Conservation (phyloP, 148 eudicot genomes). For the Amaranthus hypochondriacus region DNA sequence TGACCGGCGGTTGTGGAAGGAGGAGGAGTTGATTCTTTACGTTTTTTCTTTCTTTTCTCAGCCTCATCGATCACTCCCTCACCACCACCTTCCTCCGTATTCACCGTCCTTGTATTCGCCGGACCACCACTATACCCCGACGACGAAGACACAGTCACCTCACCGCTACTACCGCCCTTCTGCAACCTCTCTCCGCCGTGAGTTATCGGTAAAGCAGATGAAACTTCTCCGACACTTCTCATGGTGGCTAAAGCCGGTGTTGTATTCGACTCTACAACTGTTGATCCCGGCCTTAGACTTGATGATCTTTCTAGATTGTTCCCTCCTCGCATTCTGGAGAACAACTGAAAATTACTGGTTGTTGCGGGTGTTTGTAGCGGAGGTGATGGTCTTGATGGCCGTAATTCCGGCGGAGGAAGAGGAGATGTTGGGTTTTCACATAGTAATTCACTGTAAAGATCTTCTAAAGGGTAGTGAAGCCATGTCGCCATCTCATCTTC, state of each 20-base stretch:
- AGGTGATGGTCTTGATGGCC: not conserved
- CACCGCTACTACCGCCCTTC: constrained; percentile 31
- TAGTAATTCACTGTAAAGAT: constrained; percentile 46
- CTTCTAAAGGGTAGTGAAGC: constrained; percentile 60
- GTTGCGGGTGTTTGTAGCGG: not conserved
- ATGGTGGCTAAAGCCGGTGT: constrained; percentile 11
- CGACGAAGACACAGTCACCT: constrained; percentile 40
- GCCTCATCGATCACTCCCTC: constrained; percentile 19
- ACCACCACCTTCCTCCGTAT: constrained; percentile 20
- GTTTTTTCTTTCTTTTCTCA: constrained; percentile 52
- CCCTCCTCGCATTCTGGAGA: constrained; percentile 32
- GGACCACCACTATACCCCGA: constrained; percentile 34
- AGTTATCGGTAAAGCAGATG: constrained; percentile 3
- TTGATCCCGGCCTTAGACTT: constrained; percentile 23
- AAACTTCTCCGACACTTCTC: constrained; percentile 24
- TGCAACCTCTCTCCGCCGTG: constrained; percentile 16
- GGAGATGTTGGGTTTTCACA: constrained; percentile 21
- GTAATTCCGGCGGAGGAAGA: constrained; percentile 10
- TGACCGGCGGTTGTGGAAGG: constrained; percentile 22
- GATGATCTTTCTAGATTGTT: constrained; percentile 20
- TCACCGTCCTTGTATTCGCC: constrained; percentile 30
- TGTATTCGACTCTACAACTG: constrained; percentile 50
- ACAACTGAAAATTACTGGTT: constrained; percentile 30
- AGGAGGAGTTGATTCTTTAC: constrained; percentile 26
- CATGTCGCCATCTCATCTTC: constrained; percentile 75